Evolutionary conservation across 148 eudicot species (phyloP), one percentile per base, ranked within the genome.

Genomic region (Persicaria tinctoria): DNA sequence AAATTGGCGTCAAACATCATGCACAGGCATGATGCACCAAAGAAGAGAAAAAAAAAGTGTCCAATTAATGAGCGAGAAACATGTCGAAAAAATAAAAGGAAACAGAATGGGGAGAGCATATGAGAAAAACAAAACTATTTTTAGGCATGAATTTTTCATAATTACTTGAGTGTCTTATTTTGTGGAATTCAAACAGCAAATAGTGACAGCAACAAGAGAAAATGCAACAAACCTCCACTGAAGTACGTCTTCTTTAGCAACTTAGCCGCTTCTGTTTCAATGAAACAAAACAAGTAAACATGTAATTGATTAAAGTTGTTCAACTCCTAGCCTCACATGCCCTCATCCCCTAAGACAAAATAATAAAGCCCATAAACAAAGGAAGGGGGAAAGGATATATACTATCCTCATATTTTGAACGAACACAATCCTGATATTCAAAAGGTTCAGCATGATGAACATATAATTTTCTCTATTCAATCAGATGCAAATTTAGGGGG

Each of bases 191-290:
- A 66, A 41, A 13, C 0, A 41, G 14, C 17, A 44, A 2, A 41
- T 38, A 66, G 47, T 18, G 0, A 41, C 48, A 14, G 70, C n/a
- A 13, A 44, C 17, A 44, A 66, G 48, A 11, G 47, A 66, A 63
- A 11, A 66, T 44, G 70, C 38, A 41, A 83, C 88, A 80, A 77
- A 93, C 98, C 98, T 80, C 98, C 98, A 78, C 98, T 85, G 70
- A 94, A 94, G 76, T 94, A 94, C 70, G 94, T 79, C 80, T 91
- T 94, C 92, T 83, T 91, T 83, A 94, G 80, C 82, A 94, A 83
- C 83, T 83, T 90, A 63, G 93, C 90, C 78, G 97, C 89, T 70
- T 87, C 98, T 94, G 89, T 75, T 41, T 66, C 70, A 75, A 71
- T 51, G 68, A 75, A 32, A 82, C n/a, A 68, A 55, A 73, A 55